A percentile compares a stretch with the other conserved stretches of the same genome.
These are phyloP conservation scores for Seiridium unicorne DNA, from an alignment of 2,329 filamentous ascomycete genomes.

Conservation along the genomic window DNA sequence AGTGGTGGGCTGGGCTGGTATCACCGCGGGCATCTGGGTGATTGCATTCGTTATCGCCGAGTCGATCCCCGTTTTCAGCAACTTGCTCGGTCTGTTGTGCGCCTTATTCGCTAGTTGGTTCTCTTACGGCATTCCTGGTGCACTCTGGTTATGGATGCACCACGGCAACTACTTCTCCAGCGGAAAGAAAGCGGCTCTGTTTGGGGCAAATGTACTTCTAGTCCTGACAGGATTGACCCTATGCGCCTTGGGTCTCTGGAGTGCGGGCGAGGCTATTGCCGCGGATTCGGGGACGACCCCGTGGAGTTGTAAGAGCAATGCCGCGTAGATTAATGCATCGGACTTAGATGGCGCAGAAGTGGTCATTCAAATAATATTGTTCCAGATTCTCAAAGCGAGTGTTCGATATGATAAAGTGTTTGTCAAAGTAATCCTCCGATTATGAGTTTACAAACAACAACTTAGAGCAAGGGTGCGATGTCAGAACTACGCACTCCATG, in stretches of 20 bases:
- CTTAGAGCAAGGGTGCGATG: too few relatives aligned
- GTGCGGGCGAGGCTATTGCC: constrained; percentile 34
- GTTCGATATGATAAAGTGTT: too few relatives aligned
- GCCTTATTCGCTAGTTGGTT: constrained; percentile 69
- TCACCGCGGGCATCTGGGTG: constrained; percentile 55
- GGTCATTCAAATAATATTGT: too few relatives aligned
- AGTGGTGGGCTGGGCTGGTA: constrained; percentile 55
- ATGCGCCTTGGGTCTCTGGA: constrained; percentile 38
- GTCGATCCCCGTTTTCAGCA: constrained; percentile 67
- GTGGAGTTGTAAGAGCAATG: constrained; percentile 34
- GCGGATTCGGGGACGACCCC: constrained; percentile 27
- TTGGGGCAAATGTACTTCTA: constrained; percentile 28
- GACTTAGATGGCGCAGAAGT: too few relatives aligned
- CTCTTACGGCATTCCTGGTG: constrained; percentile 48
- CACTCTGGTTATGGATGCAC: constrained; percentile 48
- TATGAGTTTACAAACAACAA: too few relatives aligned
- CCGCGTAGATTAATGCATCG: neutral
- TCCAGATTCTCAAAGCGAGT: too few relatives aligned
- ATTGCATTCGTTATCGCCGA: constrained; percentile 67
- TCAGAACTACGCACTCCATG: too few relatives aligned
- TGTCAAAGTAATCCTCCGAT: too few relatives aligned
- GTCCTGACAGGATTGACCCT: constrained; percentile 32
- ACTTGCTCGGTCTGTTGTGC: constrained; percentile 61
- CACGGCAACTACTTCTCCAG: constrained; percentile 35
- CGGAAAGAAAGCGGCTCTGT: constrained; percentile 28